Evolutionary conservation across 179 eudicot species (phyloP).

Genomic region (Actinidia chinensis): DNA sequence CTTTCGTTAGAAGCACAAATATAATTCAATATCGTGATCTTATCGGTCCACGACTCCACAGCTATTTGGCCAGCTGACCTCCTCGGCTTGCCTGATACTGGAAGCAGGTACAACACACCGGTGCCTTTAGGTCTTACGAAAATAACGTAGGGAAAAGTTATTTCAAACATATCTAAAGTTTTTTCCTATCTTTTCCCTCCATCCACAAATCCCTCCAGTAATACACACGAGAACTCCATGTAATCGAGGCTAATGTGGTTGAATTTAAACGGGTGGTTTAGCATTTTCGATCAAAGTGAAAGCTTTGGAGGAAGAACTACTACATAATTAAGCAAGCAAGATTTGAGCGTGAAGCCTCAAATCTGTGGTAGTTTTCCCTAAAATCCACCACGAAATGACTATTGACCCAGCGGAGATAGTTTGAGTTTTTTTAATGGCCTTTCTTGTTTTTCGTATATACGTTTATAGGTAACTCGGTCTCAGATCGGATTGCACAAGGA

Average conservation of each 20-base stretch:
- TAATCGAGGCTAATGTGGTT: neutral
- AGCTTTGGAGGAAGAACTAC: slow-evolving; percentile 62
- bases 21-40: slow-evolving; percentile 76
- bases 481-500: slow-evolving; percentile 59
- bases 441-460: neutral
- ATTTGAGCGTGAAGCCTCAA: slow-evolving; percentile 55
- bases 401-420: neutral
- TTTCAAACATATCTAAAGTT: too few species aligned
- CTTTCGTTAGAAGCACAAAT: slow-evolving; percentile 63
- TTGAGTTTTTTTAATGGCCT: neutral
- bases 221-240: too few species aligned
- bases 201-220: too few species aligned
- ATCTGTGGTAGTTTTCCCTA: slow-evolving; percentile 52
- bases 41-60: slow-evolving; percentile 90
- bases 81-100: slow-evolving; percentile 98
- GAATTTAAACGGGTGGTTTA: slow-evolving; percentile 50
- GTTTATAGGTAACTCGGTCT: slow-evolving; percentile 51
- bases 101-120: slow-evolving; percentile 56
- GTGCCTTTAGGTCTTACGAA: too few species aligned
- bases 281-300: slow-evolving; percentile 65
- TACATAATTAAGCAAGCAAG: slow-evolving; percentile 60
- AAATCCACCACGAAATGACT: neutral
- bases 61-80: slow-evolving; percentile 96
- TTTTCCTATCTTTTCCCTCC: too few species aligned
- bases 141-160: too few species aligned